A percentile compares a stretch with the other conserved stretches of the same genome.
phyloP scores from a whole-genome alignment of 768 basidiomycete species.

The Rhizopogon vesiculosus region DNA sequence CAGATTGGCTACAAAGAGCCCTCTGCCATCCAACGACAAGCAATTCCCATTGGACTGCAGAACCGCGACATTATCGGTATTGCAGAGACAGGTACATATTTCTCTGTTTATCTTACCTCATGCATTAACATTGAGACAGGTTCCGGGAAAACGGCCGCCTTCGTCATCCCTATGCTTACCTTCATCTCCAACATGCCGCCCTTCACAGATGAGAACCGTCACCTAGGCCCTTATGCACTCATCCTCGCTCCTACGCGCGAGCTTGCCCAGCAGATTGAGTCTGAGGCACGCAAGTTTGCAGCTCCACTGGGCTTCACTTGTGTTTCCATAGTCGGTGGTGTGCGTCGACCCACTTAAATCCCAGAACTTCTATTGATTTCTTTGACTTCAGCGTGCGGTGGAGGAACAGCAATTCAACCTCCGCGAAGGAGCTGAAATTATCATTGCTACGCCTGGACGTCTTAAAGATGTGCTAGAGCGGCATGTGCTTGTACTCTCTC shows the following conservation, averaged over 20 bases:
- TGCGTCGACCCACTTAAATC: constrained; percentile 25
- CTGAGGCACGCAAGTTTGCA: constrained; percentile 90
- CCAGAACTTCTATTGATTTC: constrained; percentile 10
- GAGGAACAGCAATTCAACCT: constrained; percentile 98
- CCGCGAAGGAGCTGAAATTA: constrained; percentile 97
- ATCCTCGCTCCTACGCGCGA: constrained; percentile 98
- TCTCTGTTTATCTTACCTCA: background rate
- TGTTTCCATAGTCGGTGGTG: constrained; percentile 98
- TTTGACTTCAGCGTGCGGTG: constrained; percentile 62
- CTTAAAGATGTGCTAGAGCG: constrained; percentile 97
- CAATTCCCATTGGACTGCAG: constrained; percentile 97
- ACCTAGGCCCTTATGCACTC: constrained; percentile 89
- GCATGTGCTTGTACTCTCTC: constrained; percentile 90
- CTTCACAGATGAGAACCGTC: constrained; percentile 89
- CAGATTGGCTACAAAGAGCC: constrained; percentile 96
- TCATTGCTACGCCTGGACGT: constrained; percentile 98
- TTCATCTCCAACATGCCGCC: constrained; percentile 87
- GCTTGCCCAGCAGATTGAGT: constrained; percentile 95
- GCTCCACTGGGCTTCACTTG: constrained; percentile 85
- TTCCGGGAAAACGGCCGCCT: constrained; percentile 98
- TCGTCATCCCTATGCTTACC: constrained; percentile 95
- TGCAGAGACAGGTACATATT: constrained; percentile 83
- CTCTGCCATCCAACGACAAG: constrained; percentile 94
- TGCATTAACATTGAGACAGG: constrained; percentile 39
- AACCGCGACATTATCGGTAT: constrained; percentile 98